phyloP scores from a whole-genome alignment of 495 filamentous ascomycete genomes.

The Lasiosphaeria ovina region DNA sequence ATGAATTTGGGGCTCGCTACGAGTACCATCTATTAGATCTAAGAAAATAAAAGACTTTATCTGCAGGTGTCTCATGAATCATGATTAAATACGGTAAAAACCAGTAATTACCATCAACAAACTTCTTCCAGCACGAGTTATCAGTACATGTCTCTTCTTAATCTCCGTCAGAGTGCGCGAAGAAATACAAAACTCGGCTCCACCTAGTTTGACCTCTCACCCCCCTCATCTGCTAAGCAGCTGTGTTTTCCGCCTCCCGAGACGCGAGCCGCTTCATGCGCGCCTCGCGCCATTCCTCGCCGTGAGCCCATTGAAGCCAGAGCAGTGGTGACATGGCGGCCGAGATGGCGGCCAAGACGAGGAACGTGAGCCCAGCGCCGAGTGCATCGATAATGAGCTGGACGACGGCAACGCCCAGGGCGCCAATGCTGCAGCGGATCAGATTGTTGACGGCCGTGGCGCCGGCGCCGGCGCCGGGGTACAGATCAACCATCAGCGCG shows the following conservation, averaged over 20 bases:
- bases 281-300: constrained; percentile 30
- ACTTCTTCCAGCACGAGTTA: too few relatives aligned
- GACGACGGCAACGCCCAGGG: constrained; percentile 59
- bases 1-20: too few relatives aligned
- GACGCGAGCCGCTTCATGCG: constrained; percentile 19
- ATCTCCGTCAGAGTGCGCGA: too few relatives aligned
- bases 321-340: constrained; percentile 48
- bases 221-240: neutral
- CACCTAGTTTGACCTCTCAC: neutral
- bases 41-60: too few relatives aligned
- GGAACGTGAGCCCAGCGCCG: constrained; percentile 62
- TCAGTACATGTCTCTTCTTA: too few relatives aligned
- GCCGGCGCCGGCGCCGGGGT: constrained; percentile 54
- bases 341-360: constrained; percentile 53
- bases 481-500: constrained; percentile 61
- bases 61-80: too few relatives aligned
- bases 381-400: constrained; percentile 57
- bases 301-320: constrained; percentile 28
- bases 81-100: too few relatives aligned
- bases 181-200: too few relatives aligned
- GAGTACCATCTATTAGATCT: too few relatives aligned
- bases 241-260: constrained; percentile 10
- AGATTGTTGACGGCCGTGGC: constrained; percentile 67
- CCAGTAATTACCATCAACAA: too few relatives aligned
- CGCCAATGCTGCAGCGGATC: constrained; percentile 59